phyloP scores from a whole-genome alignment of 768 basidiomycete genomes.

The Rubroboletus pulcherrimus region DNA sequence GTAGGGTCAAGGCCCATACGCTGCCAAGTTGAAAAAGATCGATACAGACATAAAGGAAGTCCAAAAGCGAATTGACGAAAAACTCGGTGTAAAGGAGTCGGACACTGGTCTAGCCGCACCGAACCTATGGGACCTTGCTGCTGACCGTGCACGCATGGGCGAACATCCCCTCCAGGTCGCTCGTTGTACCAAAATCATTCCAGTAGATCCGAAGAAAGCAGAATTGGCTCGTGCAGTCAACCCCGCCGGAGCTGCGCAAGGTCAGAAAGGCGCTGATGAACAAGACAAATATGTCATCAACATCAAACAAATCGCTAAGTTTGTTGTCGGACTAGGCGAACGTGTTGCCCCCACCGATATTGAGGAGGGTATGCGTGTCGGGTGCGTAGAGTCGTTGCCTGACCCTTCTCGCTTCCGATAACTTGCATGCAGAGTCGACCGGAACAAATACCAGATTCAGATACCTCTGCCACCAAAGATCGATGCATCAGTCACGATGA shows the following conservation, averaged over 20 bases:
- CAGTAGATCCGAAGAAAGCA: constrained; percentile 69
- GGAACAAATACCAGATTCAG: constrained; percentile 97
- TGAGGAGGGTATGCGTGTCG: constrained; percentile 99
- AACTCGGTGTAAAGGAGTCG: constrained; percentile 96
- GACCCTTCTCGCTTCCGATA: not conserved
- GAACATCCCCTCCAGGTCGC: constrained; percentile 97
- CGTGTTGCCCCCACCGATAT: constrained; percentile 97
- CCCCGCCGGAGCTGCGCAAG: constrained; percentile 70
- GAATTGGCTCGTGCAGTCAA: constrained; percentile 78
- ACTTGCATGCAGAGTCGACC: constrained; percentile 66
- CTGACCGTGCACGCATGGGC: constrained; percentile 86
- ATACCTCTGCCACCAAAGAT: constrained; percentile 98
- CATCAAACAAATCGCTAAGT: constrained; percentile 99
- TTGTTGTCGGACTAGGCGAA: constrained; percentile 95
- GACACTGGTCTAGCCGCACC: constrained; percentile 97
- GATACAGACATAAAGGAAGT: constrained; percentile 93
- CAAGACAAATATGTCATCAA: constrained; percentile 99
- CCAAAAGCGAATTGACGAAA: constrained; percentile 96
- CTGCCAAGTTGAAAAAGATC: constrained; percentile 78
- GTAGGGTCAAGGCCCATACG: constrained; percentile 98
- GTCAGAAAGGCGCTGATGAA: constrained; percentile 96
- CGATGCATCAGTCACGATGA: constrained; percentile 99
- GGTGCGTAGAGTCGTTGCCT: constrained; percentile 50
- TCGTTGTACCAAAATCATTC: constrained; percentile 97
- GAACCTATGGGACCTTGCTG: constrained; percentile 95